Evolutionary conservation across 1,139 yeast species (phyloP).

Genomic region (Geotrichum klebahnii): DNA sequence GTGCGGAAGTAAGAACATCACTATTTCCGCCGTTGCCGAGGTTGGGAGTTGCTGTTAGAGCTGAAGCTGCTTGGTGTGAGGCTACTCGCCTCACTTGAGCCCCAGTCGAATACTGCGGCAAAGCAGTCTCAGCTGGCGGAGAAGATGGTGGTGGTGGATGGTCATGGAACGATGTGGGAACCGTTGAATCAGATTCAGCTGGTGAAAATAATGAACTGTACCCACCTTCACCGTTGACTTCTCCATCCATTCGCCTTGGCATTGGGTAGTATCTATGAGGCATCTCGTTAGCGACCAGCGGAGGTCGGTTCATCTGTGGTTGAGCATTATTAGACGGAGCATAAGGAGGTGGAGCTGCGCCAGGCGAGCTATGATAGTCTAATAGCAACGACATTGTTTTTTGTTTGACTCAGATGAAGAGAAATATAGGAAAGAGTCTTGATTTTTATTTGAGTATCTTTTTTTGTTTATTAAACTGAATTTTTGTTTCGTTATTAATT

Average conservation of each 20-base stretch:
- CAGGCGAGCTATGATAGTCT: slow-evolving; percentile 9
- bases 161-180: background rate
- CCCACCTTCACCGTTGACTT: background rate
- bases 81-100: slow-evolving; percentile 8
- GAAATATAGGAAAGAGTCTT: background rate
- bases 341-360: slow-evolving; percentile 17
- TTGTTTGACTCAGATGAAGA: background rate
- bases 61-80: background rate
- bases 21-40: background rate
- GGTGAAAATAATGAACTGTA: slow-evolving; percentile 11
- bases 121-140: background rate
- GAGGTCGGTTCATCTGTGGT: slow-evolving; percentile 3
- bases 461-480: too few relatives aligned
- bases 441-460: too few relatives aligned
- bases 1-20: slow-evolving; percentile 13
- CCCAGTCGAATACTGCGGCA: slow-evolving; percentile 18
- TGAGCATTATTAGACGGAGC: slow-evolving; percentile 2
- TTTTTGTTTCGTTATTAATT: too few relatives aligned
- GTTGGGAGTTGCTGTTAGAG: background rate
- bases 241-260: slow-evolving; percentile 13
- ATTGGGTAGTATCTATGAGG: slow-evolving; percentile 17
- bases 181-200: slow-evolving; percentile 9
- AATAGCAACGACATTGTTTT: slow-evolving; percentile 5
- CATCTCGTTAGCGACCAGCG: background rate
- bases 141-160: background rate